phyloP scores from a whole-genome alignment of 2,329 filamentous ascomycete species.

The Ophiobolus disseminans region DNA sequence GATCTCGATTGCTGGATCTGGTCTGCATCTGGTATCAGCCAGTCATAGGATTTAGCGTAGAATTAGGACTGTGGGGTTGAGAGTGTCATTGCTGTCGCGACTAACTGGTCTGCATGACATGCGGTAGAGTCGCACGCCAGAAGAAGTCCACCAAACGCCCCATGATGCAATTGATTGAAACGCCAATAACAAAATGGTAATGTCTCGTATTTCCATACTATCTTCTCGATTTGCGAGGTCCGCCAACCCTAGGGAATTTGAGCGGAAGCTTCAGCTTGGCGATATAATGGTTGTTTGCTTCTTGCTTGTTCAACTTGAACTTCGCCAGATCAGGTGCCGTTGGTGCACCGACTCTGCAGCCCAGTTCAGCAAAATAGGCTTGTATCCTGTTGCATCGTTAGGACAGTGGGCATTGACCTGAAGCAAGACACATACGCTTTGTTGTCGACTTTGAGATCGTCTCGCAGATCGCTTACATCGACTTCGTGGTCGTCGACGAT shows the following conservation, averaged over 20 bases:
- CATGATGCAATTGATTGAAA: neutral
- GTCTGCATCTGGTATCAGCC: neutral
- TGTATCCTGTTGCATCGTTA: conserved; percentile 55
- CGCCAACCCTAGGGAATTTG: conserved; percentile 73
- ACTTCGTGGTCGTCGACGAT: conserved; percentile 77
- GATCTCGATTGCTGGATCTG: conserved; percentile 1
- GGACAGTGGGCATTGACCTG: neutral
- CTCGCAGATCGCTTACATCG: conserved; percentile 71
- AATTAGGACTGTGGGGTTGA: neutral
- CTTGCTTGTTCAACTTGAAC: conserved; percentile 66
- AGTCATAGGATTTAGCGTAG: neutral
- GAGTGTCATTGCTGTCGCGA: neutral
- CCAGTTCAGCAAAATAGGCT: conserved; percentile 78
- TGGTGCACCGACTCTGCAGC: conserved; percentile 64
- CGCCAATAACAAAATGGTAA: neutral
- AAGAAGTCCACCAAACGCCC: neutral
- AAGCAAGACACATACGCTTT: conserved; percentile 57
- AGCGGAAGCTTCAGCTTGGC: conserved; percentile 80
- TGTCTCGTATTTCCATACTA: conserved; percentile 4
- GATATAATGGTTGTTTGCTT: conserved; percentile 66
- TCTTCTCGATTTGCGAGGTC: conserved; percentile 25
- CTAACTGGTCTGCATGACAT: neutral
- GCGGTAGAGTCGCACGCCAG: neutral
- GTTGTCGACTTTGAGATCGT: conserved; percentile 75
- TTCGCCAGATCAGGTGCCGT: conserved; percentile 58